Conservation (phyloP, 345 rosid genomes). For the Pistacia atlantica region DNA sequence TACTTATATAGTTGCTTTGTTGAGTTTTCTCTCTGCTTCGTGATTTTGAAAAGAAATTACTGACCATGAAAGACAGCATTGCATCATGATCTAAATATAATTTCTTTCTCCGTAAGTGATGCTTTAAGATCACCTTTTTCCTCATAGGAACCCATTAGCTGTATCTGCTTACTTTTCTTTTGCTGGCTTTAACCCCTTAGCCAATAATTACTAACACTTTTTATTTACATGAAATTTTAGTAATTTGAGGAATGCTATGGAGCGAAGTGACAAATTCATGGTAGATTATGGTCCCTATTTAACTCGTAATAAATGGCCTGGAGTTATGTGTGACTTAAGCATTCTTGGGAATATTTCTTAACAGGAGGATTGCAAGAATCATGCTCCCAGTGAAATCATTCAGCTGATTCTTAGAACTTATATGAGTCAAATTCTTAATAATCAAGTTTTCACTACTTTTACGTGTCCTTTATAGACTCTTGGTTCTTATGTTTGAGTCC, state of each 20-base stretch:
- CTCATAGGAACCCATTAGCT: neutral
- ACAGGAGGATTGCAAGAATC: neutral
- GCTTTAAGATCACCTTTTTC: no score
- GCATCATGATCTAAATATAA: neutral
- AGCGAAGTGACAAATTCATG: neutral
- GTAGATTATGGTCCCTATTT: neutral
- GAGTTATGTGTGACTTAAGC: neutral
- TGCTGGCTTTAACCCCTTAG: neutral
- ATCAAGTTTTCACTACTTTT: conserved; percentile 8
- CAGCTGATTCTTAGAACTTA: neutral
- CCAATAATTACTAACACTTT: neutral
- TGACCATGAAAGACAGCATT: no score
- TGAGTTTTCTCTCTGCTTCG: no score
- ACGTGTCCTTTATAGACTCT: conserved; percentile 91
- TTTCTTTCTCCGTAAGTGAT: no score
- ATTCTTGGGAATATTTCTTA: neutral
- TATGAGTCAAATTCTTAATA: conserved; percentile 14
- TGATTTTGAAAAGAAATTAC: no score
- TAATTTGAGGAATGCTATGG: neutral
- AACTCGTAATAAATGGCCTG: neutral
- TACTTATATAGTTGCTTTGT: no score
- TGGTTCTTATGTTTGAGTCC: conserved; percentile 71
- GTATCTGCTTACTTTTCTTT: neutral
- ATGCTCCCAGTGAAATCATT: neutral
- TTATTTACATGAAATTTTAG: neutral